Evolutionary conservation across 2,329 filamentous ascomycete genomes (phyloP).

Genomic region (Fusarium sp.): DNA sequence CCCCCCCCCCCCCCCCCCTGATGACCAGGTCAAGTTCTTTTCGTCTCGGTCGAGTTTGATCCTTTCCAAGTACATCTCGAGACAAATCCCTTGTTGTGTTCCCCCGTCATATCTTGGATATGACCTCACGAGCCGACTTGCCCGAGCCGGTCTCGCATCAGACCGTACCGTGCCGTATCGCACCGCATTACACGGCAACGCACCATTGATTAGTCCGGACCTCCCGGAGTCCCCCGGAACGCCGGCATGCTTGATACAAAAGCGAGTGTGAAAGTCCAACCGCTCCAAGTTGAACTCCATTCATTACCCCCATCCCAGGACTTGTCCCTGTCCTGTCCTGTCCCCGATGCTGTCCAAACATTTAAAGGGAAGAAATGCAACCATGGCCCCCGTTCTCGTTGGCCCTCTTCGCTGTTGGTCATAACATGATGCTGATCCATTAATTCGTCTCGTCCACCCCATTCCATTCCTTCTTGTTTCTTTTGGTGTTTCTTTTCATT

Average conservation of each 20-base stretch:
- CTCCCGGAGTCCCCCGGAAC: constrained; percentile 16
- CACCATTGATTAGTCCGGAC: constrained; percentile 21
- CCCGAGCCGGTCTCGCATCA: neutral
- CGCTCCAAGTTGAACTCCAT: constrained; percentile 26
- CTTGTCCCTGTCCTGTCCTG: neutral
- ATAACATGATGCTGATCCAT: constrained; percentile 39
- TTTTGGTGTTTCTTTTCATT: neutral
- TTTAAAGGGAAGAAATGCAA: constrained; percentile 19
- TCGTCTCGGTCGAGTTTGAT: neutral
- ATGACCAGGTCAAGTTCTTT: neutral
- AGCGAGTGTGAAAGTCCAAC: constrained; percentile 32
- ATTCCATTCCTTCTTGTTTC: constrained; percentile 10
- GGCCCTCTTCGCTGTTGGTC: constrained; percentile 19
- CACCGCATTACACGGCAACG: neutral
- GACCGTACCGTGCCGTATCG: neutral
- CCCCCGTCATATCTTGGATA: neutral
- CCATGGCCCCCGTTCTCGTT: constrained; percentile 23
- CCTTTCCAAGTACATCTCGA: neutral
- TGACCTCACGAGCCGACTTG: neutral
- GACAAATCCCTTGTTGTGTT: neutral
- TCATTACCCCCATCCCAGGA: constrained; percentile 14
- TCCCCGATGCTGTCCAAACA: constrained; percentile 7
- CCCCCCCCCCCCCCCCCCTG: neutral
- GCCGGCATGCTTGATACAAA: constrained; percentile 36
- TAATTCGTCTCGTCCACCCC: constrained; percentile 34